Conservation (phyloP, 225 moss, liverwort and hornwort species). For the Straminergon stramineum region DNA sequence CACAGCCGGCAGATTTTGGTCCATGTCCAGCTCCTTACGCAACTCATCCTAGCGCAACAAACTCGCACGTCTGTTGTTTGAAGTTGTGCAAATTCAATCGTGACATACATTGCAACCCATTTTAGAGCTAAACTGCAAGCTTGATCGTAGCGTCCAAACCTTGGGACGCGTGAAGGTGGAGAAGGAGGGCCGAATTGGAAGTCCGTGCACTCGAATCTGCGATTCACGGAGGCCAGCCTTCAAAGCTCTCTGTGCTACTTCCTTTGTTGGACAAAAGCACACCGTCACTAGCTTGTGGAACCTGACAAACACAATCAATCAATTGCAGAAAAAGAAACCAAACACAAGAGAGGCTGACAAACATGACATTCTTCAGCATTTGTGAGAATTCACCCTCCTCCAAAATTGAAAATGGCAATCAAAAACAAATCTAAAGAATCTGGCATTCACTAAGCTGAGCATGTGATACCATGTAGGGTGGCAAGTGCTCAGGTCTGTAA, state of each 20-base stretch:
- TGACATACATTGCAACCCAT: not conserved
- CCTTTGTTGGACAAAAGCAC: conserved; percentile 94
- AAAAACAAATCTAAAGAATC: not conserved
- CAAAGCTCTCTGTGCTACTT: conserved; percentile 74
- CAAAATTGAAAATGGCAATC: not conserved
- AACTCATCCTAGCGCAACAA: conserved; percentile 46
- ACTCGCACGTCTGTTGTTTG: not conserved
- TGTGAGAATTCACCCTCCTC: not conserved
- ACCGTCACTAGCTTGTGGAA: conserved; percentile 85
- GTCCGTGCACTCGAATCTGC: conserved; percentile 81
- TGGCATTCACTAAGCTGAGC: not conserved
- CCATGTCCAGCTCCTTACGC: conserved; percentile 72
- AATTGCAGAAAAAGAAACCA: not conserved
- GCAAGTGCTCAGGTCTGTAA: conserved; percentile 93
- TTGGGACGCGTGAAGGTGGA: conserved; percentile 59
- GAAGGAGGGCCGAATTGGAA: conserved; percentile 89
- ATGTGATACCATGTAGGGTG: conserved; percentile 83
- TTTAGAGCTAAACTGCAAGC: not conserved
- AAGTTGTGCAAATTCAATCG: not conserved
- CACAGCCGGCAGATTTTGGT: conserved; percentile 72
- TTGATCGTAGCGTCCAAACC: conserved; percentile 23
- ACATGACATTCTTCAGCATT: not conserved
- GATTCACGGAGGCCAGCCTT: conserved; percentile 81
- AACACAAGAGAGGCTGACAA: not conserved
- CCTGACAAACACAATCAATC: conserved; percentile 26